Evolutionary conservation across 2,329 filamentous ascomycete genomes (phyloP).

Genomic region (Fusarium oligoseptatum): DNA sequence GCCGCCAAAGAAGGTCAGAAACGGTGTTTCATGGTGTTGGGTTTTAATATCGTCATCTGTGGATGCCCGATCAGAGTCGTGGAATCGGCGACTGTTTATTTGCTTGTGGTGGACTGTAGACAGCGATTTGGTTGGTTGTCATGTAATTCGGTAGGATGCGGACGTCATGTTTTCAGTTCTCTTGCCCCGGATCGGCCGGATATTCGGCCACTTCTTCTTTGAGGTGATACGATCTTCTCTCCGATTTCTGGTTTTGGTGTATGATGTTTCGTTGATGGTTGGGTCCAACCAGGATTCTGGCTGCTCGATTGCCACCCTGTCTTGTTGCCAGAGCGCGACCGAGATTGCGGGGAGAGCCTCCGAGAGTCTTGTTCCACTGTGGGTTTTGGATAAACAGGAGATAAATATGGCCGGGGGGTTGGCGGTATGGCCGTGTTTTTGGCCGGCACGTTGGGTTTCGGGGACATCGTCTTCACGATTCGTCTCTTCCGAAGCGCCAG

Average conservation of each 20-base stretch:
- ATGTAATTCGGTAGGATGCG: not conserved
- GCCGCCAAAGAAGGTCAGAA: not conserved
- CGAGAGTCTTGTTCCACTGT: not conserved
- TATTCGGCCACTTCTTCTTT: not conserved
- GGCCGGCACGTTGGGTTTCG: not conserved
- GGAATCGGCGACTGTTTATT: not conserved
- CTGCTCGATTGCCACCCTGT: not conserved
- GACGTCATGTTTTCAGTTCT: not conserved
- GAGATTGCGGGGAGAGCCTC: not conserved
- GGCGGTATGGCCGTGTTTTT: not conserved
- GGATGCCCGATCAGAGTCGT: not conserved
- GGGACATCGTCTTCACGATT: not conserved
- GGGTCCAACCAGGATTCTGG: not conserved
- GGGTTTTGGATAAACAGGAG: not conserved
- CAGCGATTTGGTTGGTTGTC: not conserved
- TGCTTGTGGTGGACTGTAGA: not conserved
- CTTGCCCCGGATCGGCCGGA: not conserved
- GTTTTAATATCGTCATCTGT: not conserved
- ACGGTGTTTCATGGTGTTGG: not conserved
- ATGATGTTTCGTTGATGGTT: not conserved
- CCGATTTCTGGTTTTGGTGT: not conserved
- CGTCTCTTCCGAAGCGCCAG: not conserved
- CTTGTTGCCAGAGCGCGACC: not conserved
- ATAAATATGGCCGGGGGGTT: not conserved
- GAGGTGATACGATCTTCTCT: not conserved